phyloP scores from a whole-genome alignment of 352 stramenopile genomes.

The Globisporangium camurandrum region DNA sequence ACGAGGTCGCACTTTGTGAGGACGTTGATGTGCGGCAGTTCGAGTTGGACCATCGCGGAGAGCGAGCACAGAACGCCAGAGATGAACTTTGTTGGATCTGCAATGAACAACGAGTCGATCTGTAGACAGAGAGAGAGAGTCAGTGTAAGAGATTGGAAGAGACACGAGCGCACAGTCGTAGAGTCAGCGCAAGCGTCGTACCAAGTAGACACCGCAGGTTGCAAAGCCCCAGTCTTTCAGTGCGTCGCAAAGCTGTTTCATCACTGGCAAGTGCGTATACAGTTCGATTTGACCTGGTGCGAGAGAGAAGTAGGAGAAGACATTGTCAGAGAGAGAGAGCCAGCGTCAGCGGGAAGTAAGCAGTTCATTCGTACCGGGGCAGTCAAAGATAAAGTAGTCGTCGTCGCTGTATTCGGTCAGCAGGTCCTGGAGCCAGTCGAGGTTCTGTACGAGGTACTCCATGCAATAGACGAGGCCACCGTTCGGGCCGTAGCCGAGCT shows the following conservation, averaged over 20 bases:
- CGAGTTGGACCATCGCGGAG: constrained; percentile 97
- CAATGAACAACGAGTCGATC: constrained; percentile 92
- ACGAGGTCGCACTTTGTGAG: constrained; percentile 90
- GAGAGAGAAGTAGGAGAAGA: too few relatives aligned
- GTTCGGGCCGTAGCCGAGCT: constrained; percentile 96
- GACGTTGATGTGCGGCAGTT: constrained; percentile 93
- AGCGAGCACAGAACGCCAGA: constrained; percentile 95
- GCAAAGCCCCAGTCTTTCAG: constrained; percentile 83
- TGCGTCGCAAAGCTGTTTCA: constrained; percentile 83
- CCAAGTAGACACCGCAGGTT: constrained; percentile 87
- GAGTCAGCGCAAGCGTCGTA: too few relatives aligned
- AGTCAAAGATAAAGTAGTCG: constrained; percentile 99
- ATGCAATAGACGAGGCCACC: constrained; percentile 98
- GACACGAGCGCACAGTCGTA: too few relatives aligned
- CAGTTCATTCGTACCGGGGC: constrained; percentile 93
- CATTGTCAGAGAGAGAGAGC: too few relatives aligned
- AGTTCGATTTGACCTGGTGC: constrained; percentile 88
- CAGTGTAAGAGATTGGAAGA: too few relatives aligned
- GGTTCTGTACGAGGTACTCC: constrained; percentile 93
- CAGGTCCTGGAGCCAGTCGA: constrained; percentile 94
- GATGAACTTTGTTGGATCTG: constrained; percentile 97
- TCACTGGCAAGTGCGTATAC: constrained; percentile 88
- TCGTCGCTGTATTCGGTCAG: constrained; percentile 87
- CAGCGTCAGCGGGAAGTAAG: too few relatives aligned
- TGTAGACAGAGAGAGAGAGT: constrained; percentile 18